phyloP scores from a whole-genome alignment of 2,329 filamentous ascomycete species.

The Pezicula neosporulosa region DNA sequence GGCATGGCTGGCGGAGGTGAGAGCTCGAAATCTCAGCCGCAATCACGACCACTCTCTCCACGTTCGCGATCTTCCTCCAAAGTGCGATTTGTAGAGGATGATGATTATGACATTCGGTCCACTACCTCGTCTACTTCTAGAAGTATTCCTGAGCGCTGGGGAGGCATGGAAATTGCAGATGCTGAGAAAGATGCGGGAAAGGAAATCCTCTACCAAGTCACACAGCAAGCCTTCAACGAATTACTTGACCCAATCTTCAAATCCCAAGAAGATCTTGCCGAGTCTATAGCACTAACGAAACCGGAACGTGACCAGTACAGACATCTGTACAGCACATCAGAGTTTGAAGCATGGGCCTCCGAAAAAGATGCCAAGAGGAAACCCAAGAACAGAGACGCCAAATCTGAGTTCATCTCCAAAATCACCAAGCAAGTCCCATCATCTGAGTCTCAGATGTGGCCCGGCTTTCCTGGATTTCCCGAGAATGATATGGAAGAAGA shows the following conservation, averaged over 20 bases:
- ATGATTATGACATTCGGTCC: conserved; percentile 67
- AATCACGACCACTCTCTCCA: conserved; percentile 36
- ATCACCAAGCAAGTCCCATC: background rate
- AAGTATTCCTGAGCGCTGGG: conserved; percentile 71
- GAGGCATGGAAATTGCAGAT: conserved; percentile 73
- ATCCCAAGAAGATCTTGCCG: conserved; percentile 70
- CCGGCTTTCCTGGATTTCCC: conserved; percentile 11
- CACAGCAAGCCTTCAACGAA: conserved; percentile 91
- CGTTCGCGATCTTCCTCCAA: conserved; percentile 74
- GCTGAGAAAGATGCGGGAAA: conserved; percentile 72
- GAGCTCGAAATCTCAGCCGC: conserved; percentile 38
- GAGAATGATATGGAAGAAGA: conserved; percentile 20
- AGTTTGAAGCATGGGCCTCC: conserved; percentile 30
- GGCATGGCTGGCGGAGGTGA: conserved; percentile 28
- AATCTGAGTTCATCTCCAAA: background rate
- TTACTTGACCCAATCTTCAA: conserved; percentile 85
- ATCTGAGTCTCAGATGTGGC: conserved; percentile 8
- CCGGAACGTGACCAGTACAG: conserved; percentile 55
- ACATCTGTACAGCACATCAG: conserved; percentile 42
- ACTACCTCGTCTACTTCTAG: conserved; percentile 71
- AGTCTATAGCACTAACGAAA: conserved; percentile 63
- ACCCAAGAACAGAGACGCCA: background rate
- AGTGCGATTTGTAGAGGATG: conserved; percentile 72
- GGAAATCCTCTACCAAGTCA: conserved; percentile 84
- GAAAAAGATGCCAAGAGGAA: conserved; percentile 10